Base-by-base conservation (phyloP, 805 yeast genomes). In the Cyberlindnera euphorbiae region DNA sequence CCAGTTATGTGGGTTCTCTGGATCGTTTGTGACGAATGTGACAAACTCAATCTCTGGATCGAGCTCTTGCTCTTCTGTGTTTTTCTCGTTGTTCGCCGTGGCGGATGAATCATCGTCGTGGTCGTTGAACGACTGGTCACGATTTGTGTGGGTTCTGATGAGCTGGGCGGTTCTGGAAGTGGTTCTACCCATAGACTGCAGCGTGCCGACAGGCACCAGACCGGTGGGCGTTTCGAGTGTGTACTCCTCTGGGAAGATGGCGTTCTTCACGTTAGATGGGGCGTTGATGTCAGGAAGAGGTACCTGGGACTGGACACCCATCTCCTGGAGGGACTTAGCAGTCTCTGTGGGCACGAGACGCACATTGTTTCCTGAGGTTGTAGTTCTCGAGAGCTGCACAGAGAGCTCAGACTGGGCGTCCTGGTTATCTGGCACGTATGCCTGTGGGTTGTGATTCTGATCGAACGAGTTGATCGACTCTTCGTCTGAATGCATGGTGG, bases 1-100 rank as follows among this genome's bases (percentile, higher is more conserved):
- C 97, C 97, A 88, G 59, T 88, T 88, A 53, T 79, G 81, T 19
- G 97, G 97, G 60, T 89, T 89, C 50, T 77, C 90, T 0, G 95
- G 94, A 58, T 89, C 97, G 44, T 75, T 73, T 14, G 78, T 65
- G 6, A 68, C 64, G 57, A 87, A 88, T 1, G 96, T 88, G 38
- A 89, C 96, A 55, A 86, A 84, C 56, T 85, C 90, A 39, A 82
- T 71, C 33, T 79, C 86, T 6, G 79, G 79, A 50, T 77, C 84
- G 26, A 74, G 52, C 11, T 66, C 69, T 13, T 52, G 56, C 19
- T 50, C 31, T 5, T 32, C 55, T 27, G 53, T 58, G 26, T 8
- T 16, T 25, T 51, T 60, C 25, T 55, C 57, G 16, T 52, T 54
- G 21, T 51, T 58, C 34, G 47, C 45, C 4, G 49, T 48, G 9